Conservation (phyloP, 176 grass and related monocot species). For the Ananas comosus region DNA sequence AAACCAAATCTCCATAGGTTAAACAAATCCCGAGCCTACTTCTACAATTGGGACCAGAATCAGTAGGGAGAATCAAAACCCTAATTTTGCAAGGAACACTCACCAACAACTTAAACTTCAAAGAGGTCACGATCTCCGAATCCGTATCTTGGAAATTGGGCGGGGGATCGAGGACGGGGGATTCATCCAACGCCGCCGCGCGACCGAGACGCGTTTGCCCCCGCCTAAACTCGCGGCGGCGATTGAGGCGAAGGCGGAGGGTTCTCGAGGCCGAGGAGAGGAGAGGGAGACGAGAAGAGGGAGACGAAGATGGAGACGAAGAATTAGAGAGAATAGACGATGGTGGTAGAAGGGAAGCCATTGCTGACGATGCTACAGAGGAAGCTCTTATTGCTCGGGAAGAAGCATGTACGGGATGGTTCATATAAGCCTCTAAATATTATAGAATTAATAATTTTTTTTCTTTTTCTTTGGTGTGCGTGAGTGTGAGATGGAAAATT, state of each 20-base stretch:
- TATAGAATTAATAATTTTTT: too few species aligned
- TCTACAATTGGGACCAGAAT: neutral
- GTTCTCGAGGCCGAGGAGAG: neutral
- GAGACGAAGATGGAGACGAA: conserved; percentile 20
- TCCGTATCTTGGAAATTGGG: neutral
- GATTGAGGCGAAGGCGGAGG: neutral
- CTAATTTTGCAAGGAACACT: neutral
- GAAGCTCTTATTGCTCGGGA: too few species aligned
- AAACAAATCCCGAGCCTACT: too few species aligned
- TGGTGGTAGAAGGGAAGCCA: neutral
- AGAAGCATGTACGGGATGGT: too few species aligned
- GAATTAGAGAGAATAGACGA: conserved; percentile 37
- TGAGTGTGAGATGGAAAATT: too few species aligned
- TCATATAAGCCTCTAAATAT: too few species aligned
- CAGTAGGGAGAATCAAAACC: neutral
- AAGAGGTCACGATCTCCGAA: conserved; percentile 19
- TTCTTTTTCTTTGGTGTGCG: too few species aligned
- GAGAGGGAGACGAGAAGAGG: neutral
- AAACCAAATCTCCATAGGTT: too few species aligned
- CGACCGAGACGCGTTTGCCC: neutral
- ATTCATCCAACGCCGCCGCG: neutral
- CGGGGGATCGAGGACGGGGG: neutral
- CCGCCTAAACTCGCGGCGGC: neutral
- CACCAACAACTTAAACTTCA: conserved; percentile 57
- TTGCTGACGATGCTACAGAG: too few species aligned